Conservation (phyloP, 345 rosid genomes). For the Raphanus sativus region DNA sequence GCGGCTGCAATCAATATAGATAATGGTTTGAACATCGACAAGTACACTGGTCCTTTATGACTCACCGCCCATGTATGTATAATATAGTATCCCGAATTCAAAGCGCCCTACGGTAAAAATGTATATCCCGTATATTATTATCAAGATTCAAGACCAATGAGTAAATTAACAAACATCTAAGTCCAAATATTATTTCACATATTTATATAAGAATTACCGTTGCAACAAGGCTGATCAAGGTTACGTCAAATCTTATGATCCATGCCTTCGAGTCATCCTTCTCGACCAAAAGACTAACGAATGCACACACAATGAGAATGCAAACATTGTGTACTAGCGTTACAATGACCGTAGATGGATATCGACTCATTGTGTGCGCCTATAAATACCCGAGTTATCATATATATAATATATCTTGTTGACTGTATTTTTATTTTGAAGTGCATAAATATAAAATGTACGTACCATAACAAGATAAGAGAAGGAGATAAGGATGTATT, state of each 20-base stretch:
- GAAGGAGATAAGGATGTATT: constrained; percentile 28
- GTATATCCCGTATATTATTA: background rate
- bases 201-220: constrained; percentile 11
- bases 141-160: background rate
- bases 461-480: constrained; percentile 49
- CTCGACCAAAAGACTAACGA: constrained; percentile 54
- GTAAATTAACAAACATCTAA: background rate
- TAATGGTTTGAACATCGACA: constrained; percentile 46
- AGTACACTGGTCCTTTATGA: constrained; percentile 48
- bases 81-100: constrained; percentile 44
- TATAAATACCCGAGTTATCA: constrained; percentile 33
- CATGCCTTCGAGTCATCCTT: constrained; percentile 55
- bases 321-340: constrained; percentile 63
- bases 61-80: constrained; percentile 37
- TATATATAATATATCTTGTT: background rate
- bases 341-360: constrained; percentile 76
- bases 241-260: constrained; percentile 50
- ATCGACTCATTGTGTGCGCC: constrained; percentile 75
- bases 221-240: constrained; percentile 45
- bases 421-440: background rate
- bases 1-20: constrained; percentile 45
- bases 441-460: background rate
- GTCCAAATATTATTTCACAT: background rate
- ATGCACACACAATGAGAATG: constrained; percentile 51
- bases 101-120: constrained; percentile 46